A percentile compares a stretch with the other conserved stretches of the same genome.
Conservation (phyloP, 1,284 basidiomycete genomes). For the Cryptococcus sp. region DNA sequence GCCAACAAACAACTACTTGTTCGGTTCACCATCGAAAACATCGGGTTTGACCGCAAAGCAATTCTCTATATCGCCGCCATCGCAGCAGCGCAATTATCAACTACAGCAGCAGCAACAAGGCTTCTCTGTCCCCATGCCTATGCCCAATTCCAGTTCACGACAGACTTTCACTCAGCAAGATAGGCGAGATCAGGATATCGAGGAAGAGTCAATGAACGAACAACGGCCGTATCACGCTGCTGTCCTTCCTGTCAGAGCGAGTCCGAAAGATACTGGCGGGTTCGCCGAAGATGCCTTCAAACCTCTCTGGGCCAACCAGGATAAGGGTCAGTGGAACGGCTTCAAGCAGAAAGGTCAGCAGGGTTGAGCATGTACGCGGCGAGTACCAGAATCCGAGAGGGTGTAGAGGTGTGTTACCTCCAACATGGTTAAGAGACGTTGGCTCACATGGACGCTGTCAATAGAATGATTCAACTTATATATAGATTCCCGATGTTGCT, state of each 20-base stretch:
- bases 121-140: slow-evolving; percentile 8
- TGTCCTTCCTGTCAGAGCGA: slow-evolving; percentile 35
- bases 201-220: not conserved
- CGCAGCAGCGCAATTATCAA: slow-evolving; percentile 1
- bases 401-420: no score
- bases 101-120: not conserved
- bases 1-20: slow-evolving; percentile 15
- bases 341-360: slow-evolving; percentile 15
- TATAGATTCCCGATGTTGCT: no score
- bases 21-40: slow-evolving; percentile 15
- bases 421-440: no score
- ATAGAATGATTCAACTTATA: no score
- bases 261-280: slow-evolving; percentile 36
- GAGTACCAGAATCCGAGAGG: no score
- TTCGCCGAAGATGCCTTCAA: slow-evolving; percentile 48
- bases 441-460: no score
- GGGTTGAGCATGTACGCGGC: not conserved
- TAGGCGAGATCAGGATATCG: not conserved
- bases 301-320: slow-evolving; percentile 34
- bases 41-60: slow-evolving; percentile 5
- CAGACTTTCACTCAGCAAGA: not conserved
- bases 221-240: slow-evolving; percentile 34
- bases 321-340: slow-evolving; percentile 16
- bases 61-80: slow-evolving; percentile 5
- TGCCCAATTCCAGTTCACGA: not conserved